Conservation (phyloP, 2,329 filamentous ascomycete species). For the Ophidiomyces ophidiicola region DNA sequence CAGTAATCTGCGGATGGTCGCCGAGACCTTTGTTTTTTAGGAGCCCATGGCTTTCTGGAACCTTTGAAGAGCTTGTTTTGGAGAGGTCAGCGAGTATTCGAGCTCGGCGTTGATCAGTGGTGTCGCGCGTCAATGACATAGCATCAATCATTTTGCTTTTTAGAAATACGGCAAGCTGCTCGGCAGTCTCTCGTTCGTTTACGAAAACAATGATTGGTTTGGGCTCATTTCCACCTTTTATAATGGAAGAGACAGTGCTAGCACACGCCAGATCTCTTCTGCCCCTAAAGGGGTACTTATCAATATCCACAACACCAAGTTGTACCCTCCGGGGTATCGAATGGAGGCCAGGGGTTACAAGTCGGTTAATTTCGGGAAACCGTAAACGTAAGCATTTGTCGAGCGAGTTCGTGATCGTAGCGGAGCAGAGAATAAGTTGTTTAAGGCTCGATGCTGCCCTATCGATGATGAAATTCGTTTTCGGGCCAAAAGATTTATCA, state of each 20-base stretch:
- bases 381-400: conserved; percentile 71
- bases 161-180: conserved; percentile 68
- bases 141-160: conserved; percentile 78
- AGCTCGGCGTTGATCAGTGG: conserved; percentile 60
- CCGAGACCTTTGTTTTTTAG: conserved; percentile 13
- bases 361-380: conserved; percentile 70
- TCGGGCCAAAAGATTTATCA: conserved; percentile 79
- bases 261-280: conserved; percentile 90
- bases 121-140: conserved; percentile 72
- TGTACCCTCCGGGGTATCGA: conserved; percentile 91
- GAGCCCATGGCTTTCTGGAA: conserved; percentile 18
- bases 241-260: conserved; percentile 87
- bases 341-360: conserved; percentile 91
- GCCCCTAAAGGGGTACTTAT: conserved; percentile 82
- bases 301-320: conserved; percentile 81
- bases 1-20: conserved; percentile 10
- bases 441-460: conserved; percentile 67
- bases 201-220: conserved; percentile 92
- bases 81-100: conserved; percentile 69
- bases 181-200: conserved; percentile 84
- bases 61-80: conserved; percentile 26
- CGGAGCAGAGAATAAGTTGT: conserved; percentile 84
- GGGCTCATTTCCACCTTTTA: conserved; percentile 61
- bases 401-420: conserved; percentile 82
- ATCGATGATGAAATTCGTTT: conserved; percentile 72